phyloP scores from a whole-genome alignment of 1,284 basidiomycete species.

The Microbotryum lychnidis-dioicae region DNA sequence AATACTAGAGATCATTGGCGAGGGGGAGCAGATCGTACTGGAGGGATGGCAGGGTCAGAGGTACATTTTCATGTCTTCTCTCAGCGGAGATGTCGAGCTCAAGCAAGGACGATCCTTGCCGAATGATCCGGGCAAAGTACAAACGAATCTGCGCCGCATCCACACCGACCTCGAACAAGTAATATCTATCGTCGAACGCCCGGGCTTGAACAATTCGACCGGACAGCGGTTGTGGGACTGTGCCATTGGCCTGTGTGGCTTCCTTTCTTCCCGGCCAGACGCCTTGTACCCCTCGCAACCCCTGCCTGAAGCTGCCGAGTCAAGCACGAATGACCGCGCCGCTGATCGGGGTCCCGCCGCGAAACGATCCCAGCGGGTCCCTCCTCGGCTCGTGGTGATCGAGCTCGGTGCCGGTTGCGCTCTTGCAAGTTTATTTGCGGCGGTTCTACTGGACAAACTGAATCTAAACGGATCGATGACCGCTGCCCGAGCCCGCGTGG shows the following conservation, averaged over 20 bases:
- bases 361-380: not conserved
- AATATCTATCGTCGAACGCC: conserved; percentile 20
- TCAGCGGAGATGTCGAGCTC: conserved; percentile 18
- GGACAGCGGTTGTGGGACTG: conserved; percentile 33
- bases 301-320: not conserved
- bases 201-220: conserved; percentile 30
- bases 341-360: not conserved
- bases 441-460: not conserved
- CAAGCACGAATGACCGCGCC: not conserved
- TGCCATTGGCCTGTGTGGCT: conserved; percentile 26
- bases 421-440: conserved; percentile 16
- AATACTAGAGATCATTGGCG: conserved; percentile 2
- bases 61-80: conserved; percentile 11
- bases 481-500: not conserved
- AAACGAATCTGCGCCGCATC: conserved; percentile 14
- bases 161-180: not conserved
- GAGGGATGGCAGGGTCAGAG: conserved; percentile 16
- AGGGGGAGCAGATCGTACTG: not conserved
- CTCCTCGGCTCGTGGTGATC: conserved; percentile 8
- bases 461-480: not conserved
- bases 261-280: conserved; percentile 11
- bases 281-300: not conserved
- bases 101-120: not conserved
- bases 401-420: conserved; percentile 35
- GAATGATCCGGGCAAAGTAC: conserved; percentile 10